Base-by-base conservation (phyloP, 1,284 basidiomycete species). In the Inonotus hispidus region DNA sequence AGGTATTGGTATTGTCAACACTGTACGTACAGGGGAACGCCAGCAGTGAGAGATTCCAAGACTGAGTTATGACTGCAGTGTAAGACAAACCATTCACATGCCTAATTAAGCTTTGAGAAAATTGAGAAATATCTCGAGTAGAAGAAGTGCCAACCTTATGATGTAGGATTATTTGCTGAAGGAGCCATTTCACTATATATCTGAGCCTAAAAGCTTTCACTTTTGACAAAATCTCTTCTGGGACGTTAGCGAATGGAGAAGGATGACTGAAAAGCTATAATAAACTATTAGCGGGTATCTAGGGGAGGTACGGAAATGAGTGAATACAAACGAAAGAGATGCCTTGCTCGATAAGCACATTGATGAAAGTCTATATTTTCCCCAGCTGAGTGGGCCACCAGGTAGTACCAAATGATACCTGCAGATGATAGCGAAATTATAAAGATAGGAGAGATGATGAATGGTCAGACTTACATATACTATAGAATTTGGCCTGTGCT, bases 21-120 rank as follows among this genome's bases (percentile, higher is more conserved):
- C n/a, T n/a, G n/a, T 13, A 59, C 60, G 21, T 43, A 66, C 65
- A 66, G 39, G 3, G 65, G 65, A 25, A 66, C 35, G 1, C 65
- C 63, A 19, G 45, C 29, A 16, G 37, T 45, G n/a, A 66, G 54
- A 3, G 63, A 46, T 49, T 66, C 65, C 32, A 56, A 58, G 7
- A 64, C 46, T 29, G 63, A 64, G 56, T 64, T 64, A n/a, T 66
- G 63, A 3, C 65, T 63, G 46, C 63, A 64, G 35, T 66, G 65
- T 8, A 63, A 60, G 3, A 66, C 47, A 27, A 66, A 58, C 65
- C 65, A 66, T 11, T 61, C 65, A 56, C 62, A 64, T 11, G 56
- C 63, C 65, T 66, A 13, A 2, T 25, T 50, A 19, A 45, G 14
- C 25, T n/a, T 21, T 38, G n/a, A n/a, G n/a, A n/a, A n/a, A n/a